Percentiles rank a stretch among this genome's conserved stretches.
These are phyloP conservation scores for Calonectria multiphialidica DNA, from an alignment of 2,329 filamentous ascomycete species.

Conservation along the genomic window DNA sequence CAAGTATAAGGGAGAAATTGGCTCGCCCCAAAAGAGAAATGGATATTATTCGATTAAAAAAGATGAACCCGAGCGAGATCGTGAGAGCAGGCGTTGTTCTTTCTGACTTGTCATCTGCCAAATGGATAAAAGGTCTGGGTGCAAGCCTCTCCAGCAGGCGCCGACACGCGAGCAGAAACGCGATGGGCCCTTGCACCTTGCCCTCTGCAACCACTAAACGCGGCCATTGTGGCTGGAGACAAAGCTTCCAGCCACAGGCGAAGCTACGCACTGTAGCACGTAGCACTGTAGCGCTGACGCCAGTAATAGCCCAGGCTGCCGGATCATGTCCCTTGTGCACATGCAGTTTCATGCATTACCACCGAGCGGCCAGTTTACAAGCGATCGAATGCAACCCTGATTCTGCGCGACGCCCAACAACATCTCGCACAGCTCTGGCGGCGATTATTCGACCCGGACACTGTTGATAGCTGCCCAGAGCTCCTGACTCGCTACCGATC, in stretches of 20 bases:
- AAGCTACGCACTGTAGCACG: conserved; percentile 1
- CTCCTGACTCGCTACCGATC: neutral
- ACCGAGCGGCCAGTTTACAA: conserved; percentile 11
- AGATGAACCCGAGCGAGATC: neutral
- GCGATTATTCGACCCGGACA: neutral
- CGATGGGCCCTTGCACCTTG: conserved; percentile 12
- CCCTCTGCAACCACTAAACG: conserved; percentile 46
- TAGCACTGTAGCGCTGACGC: no score
- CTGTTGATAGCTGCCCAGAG: neutral
- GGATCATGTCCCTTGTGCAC: conserved; percentile 6
- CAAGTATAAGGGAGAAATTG: neutral
- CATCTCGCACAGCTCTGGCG: neutral
- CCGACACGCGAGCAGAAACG: conserved; percentile 23
- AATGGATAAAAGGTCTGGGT: neutral
- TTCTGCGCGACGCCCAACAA: conserved; percentile 3
- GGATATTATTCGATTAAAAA: neutral
- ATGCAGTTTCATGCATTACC: conserved; percentile 13
- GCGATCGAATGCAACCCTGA: neutral
- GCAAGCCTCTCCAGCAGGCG: neutral
- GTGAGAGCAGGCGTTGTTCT: neutral
- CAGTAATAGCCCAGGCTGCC: neutral
- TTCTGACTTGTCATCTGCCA: neutral
- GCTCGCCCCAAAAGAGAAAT: neutral
- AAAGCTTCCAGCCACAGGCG: conserved; percentile 37
- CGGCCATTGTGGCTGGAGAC: conserved; percentile 37